A percentile compares a stretch with the other conserved stretches of the same genome.
Conservation (phyloP, 164 flowering plant genomes). For the Piper longum region DNA sequence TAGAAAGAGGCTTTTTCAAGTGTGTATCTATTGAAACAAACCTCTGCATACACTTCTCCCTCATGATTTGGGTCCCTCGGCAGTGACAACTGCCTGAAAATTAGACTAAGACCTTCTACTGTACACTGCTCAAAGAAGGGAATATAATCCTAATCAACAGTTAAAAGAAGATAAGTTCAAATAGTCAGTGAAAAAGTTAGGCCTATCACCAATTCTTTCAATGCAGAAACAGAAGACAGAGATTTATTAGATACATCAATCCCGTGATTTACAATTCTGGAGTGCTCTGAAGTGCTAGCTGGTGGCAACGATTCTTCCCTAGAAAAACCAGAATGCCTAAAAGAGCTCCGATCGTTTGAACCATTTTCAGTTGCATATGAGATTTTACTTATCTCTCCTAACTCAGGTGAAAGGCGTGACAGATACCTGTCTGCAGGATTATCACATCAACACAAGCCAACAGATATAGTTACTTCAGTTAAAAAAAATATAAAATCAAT, state of each 20-base stretch:
- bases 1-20: background rate
- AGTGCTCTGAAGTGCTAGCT: constrained; percentile 33
- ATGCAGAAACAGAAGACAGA: constrained; percentile 15
- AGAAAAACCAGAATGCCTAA: constrained; percentile 26
- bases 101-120: constrained; percentile 52
- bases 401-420: constrained; percentile 34
- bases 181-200: background rate
- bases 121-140: constrained; percentile 38
- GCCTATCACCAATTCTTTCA: constrained; percentile 17
- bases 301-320: constrained; percentile 35
- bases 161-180: no score
- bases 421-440: constrained; percentile 54
- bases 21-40: constrained; percentile 8
- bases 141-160: background rate
- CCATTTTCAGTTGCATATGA: constrained; percentile 37
- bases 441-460: background rate
- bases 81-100: constrained; percentile 42
- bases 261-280: constrained; percentile 40
- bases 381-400: constrained; percentile 37
- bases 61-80: constrained; percentile 24
- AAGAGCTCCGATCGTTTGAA: constrained; percentile 27
- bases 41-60: constrained; percentile 68
- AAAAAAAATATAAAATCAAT: no score
- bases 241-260: constrained; percentile 40
- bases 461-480: background rate